Base-by-base conservation (phyloP, 2,329 filamentous ascomycete species). In the Lasiodiplodia sp. region DNA sequence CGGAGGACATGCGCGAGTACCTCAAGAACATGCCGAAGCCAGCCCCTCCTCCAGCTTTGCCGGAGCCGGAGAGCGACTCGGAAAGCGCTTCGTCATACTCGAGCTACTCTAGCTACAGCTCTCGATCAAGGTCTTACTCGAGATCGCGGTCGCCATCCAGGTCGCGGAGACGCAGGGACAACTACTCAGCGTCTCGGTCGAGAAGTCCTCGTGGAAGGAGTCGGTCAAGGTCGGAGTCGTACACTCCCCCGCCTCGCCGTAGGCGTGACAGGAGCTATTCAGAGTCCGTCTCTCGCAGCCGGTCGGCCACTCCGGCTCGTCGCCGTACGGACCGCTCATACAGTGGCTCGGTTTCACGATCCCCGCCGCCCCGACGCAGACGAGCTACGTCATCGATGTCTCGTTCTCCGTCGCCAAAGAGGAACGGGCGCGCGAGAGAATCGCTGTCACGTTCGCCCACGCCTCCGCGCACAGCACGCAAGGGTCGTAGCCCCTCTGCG, bases 1-100 rank as follows among this genome's bases (percentile, higher is more conserved):
- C 96, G 2, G 96, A 99, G 78, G 92, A 94, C 72, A 97, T 97
- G 93, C 90, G 96, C 79, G 93, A 96, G 75, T 89, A 91, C 77
- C 86, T 99, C 68, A 92, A 94, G 78, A 97, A 94, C 76, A 88
- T 96, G 80, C 94, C 94, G 14, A 96, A 96, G 77, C 94, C 94
- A 2, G 86, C 91, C 1, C 83, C 92, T 28, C 92, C 92, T 6
- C 89, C 93, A 6, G 66, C 68, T 52, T 34, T 79, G 31, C 78
- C 77, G 2, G 76, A 75, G 52, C 76, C 74, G 66, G 77, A 78
- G 28, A 76, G 76, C 18, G 77, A 78, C 47, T 73, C 74, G 25
- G 74, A 77, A 14, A 79, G 77, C 56, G 73, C 77, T 1, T 78
- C 77, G 0, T 77, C 74, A 16, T 75, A 77, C 58, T 68, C 67